A percentile compares a stretch with the other conserved stretches of the same genome.
These are phyloP conservation scores for Arthrobotrys iridis DNA, from an alignment of 2,329 filamentous ascomycete genomes.

Conservation along the genomic window DNA sequence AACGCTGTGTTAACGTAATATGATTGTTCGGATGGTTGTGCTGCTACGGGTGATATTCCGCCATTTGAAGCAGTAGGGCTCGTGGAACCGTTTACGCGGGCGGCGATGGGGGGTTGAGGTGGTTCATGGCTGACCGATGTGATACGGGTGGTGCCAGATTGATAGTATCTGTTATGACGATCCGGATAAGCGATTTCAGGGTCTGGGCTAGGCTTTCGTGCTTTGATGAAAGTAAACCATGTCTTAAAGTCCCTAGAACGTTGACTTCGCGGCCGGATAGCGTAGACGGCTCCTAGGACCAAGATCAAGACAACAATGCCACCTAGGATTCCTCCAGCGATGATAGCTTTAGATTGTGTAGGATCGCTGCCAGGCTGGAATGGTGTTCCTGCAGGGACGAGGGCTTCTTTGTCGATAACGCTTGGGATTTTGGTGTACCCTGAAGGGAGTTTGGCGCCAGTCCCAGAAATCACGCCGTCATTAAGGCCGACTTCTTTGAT, in stretches of 20 bases:
- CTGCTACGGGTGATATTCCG: constrained; percentile 17
- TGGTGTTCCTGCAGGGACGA: constrained; percentile 31
- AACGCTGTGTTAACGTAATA: constrained; percentile 36
- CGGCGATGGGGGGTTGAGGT: neutral
- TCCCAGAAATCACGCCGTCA: constrained; percentile 10
- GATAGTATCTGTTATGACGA: constrained; percentile 30
- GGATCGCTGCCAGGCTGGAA: constrained; percentile 28
- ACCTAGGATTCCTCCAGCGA: constrained; percentile 36
- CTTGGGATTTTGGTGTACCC: constrained; percentile 8
- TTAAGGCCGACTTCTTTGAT: constrained; percentile 34
- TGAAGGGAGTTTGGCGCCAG: constrained; percentile 6
- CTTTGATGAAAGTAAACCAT: constrained; percentile 35
- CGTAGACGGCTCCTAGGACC: constrained; percentile 39
- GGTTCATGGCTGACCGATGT: constrained; percentile 18
- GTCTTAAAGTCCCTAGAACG: constrained; percentile 40
- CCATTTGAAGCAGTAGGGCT: constrained; percentile 1
- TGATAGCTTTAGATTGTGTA: constrained; percentile 37
- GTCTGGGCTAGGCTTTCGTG: constrained; percentile 20
- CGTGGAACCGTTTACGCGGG: constrained; percentile 1
- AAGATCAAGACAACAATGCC: constrained; percentile 32
- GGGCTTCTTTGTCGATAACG: constrained; percentile 16
- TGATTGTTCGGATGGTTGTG: constrained; percentile 16
- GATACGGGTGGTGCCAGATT: constrained; percentile 20
- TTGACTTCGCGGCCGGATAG: constrained; percentile 42
- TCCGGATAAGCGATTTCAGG: constrained; percentile 39